These are phyloP conservation scores for Vitis cinerea DNA, from an alignment of 164 flowering plant species.

Conservation along the genomic window DNA sequence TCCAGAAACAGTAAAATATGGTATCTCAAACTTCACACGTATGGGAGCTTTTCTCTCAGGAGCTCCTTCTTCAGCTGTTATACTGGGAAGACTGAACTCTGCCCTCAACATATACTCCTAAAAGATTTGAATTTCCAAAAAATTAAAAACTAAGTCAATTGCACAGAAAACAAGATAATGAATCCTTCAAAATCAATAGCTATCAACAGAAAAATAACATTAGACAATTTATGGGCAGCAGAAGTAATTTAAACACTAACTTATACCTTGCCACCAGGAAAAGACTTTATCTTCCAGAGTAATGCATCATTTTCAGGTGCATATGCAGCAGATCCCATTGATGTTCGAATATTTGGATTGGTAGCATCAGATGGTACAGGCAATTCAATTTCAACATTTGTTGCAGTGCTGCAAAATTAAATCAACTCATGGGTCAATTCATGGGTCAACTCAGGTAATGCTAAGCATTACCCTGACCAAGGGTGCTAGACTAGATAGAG, in stretches of 20 bases:
- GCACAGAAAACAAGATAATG: background rate
- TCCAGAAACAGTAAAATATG: slow-evolving; percentile 96
- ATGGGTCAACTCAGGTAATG: background rate
- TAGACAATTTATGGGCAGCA: background rate
- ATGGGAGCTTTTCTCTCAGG: slow-evolving; percentile 98
- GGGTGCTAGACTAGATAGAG: background rate
- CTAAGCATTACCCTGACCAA: background rate
- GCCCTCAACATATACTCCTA: slow-evolving; percentile 97
- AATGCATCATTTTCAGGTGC: slow-evolving; percentile 93
- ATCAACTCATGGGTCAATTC: slow-evolving; percentile 12
- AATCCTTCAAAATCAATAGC: background rate
- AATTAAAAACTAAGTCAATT: background rate
- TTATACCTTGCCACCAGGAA: slow-evolving; percentile 94
- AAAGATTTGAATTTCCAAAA: slow-evolving; percentile 3
- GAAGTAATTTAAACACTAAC: background rate
- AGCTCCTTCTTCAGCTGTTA: slow-evolving; percentile 75
- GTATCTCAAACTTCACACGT: slow-evolving; percentile 96
- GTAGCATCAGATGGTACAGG: slow-evolving; percentile 91
- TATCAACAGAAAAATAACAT: background rate
- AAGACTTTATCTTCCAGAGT: slow-evolving; percentile 91
- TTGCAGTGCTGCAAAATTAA: slow-evolving; percentile 68
- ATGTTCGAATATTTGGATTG: slow-evolving; percentile 88
- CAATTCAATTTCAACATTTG: slow-evolving; percentile 90
- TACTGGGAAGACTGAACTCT: slow-evolving; percentile 89
- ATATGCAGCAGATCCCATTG: slow-evolving; percentile 96